A percentile compares a stretch with the other conserved stretches of the same genome.
phyloP scores from a whole-genome alignment of 805 yeast species.

The Pichia exigua region DNA sequence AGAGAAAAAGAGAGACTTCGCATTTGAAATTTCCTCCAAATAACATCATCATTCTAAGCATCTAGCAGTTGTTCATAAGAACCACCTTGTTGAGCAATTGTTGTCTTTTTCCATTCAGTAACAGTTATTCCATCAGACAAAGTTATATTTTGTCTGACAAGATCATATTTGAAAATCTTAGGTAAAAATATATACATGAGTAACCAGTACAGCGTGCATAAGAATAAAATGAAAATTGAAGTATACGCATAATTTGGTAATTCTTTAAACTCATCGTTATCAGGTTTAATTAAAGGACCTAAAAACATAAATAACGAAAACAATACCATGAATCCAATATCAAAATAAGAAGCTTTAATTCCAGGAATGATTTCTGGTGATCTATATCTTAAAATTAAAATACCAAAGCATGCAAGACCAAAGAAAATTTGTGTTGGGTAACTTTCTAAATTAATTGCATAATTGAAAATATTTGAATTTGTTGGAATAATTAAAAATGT shows the following conservation, averaged over 20 bases:
- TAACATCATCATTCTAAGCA: no score
- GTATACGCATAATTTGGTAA: constrained; percentile 45
- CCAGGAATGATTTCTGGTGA: constrained; percentile 43
- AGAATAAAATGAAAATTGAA: constrained; percentile 33
- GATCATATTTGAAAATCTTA: constrained; percentile 24
- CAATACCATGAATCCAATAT: constrained; percentile 38
- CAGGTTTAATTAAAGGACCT: constrained; percentile 37
- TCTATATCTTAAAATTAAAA: constrained; percentile 46
- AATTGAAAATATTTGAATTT: constrained; percentile 43
- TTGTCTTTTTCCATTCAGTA: not conserved
- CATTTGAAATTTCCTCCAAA: not conserved
- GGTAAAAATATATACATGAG: constrained; percentile 46
- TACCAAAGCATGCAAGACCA: constrained; percentile 46
- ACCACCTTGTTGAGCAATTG: not conserved
- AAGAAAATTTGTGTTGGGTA: constrained; percentile 44
- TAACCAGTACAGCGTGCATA: constrained; percentile 50
- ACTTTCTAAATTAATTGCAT: constrained; percentile 44
- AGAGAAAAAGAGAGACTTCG: not conserved
- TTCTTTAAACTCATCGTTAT: constrained; percentile 24
- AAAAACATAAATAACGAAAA: constrained; percentile 42
- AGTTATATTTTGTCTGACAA: not conserved
- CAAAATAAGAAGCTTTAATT: constrained; percentile 42
- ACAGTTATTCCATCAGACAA: constrained; percentile 5
- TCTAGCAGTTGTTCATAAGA: not conserved
- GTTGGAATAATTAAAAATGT: constrained; percentile 36